Evolutionary conservation across 2,329 filamentous ascomycete species (phyloP).

Genomic region (Drechslerella dactyloides): DNA sequence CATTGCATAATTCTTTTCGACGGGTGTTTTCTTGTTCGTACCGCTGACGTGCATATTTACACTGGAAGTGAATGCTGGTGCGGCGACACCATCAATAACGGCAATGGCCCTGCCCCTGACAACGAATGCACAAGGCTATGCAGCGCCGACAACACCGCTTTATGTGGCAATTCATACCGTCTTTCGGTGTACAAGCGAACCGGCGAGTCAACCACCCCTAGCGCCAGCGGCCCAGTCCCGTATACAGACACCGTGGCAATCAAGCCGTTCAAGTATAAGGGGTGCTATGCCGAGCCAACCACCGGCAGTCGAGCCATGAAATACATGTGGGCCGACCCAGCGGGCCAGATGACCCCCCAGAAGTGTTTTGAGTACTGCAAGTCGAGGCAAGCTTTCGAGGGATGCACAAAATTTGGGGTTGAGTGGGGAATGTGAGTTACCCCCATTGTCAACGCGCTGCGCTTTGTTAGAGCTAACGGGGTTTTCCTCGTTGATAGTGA

Average conservation of each 20-base stretch:
- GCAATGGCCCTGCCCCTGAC: neutral
- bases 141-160: neutral
- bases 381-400: too few relatives aligned
- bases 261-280: neutral
- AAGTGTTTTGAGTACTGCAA: neutral
- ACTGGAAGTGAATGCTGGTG: slow-evolving; percentile 7
- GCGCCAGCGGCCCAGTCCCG: neutral
- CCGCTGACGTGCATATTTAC: neutral
- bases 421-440: neutral
- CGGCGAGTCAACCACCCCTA: neutral
- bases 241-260: neutral
- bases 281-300: slow-evolving; percentile 8
- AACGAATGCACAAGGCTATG: slow-evolving; percentile 3
- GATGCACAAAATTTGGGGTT: neutral
- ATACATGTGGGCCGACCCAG: neutral
- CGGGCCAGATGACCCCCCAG: neutral
- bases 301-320: neutral
- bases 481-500: neutral
- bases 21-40: too few relatives aligned
- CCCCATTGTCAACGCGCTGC: neutral
- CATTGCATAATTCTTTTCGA: neutral
- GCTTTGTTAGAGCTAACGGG: neutral
- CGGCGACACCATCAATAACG: slow-evolving; percentile 2
- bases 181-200: neutral
- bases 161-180: neutral